Evolutionary conservation across 805 yeast species (phyloP), one percentile per base, ranked within the genome.

Genomic region (Starmerella potacharoeniae): DNA sequence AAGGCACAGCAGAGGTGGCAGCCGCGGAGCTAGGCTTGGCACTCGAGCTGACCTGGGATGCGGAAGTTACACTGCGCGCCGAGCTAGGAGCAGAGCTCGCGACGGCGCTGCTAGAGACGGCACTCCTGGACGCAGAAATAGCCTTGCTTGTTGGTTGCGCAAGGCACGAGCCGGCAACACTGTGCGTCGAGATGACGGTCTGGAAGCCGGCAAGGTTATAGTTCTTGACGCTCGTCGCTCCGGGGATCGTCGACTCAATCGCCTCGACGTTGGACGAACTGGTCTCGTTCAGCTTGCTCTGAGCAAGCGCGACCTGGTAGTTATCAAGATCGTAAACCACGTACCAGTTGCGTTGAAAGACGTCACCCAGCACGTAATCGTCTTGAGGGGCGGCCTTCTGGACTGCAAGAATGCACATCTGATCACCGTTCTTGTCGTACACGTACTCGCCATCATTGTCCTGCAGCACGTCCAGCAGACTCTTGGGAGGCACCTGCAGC

Each of bases 261-360:
- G 51, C 54, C 44, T 60, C 65, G 16, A 62, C 43, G 49, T 68
- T 48, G 13, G 68, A 17, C 40, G 55, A 60, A 31, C 46, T 54
- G 33, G 62, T 53, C 11, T 51, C 59, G 58, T 67, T 63, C 58
- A 52, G 61, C 39, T 59, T 63, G 44, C 78, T 73, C 58, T 76
- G 80, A 10, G 83, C 88, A 50, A 85, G 59, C 0, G 83, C 79
- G 37, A 84, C 71, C 64, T 78, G 73, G 51, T 66, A 66, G 60
- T 75, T 75, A 36, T 82, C 86, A 49, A 83, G 70, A 65, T 86
- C 86, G 66, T 77, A 82, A 17, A 82, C 88, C 33, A 79, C 75
- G 64, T 85, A 85, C 11, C 82, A 82, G 47, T 77, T 75, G 57
- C 86, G 74, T 60, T 85, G 68, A 63, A 85, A 77, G 52, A 77